Conservation (phyloP, 176 grass and related monocot genomes). For the Phyllostachys edulis region DNA sequence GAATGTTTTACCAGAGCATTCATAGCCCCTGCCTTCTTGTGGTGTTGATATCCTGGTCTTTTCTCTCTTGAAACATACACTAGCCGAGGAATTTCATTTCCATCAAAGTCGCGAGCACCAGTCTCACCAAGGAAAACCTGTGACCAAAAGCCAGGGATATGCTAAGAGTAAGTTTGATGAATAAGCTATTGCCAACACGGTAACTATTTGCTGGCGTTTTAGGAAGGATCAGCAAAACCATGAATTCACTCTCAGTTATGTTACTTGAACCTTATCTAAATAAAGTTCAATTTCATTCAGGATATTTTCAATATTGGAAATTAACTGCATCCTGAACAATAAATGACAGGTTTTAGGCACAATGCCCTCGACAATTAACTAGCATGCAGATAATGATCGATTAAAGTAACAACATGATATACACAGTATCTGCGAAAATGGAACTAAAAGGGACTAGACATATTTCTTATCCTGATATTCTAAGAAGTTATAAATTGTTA, state of each 20-base stretch:
- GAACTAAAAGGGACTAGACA: neutral
- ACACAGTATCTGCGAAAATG: neutral
- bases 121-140: constrained; percentile 98
- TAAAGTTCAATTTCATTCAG: neutral
- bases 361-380: neutral
- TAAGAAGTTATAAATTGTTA: neutral
- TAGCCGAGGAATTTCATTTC: constrained; percentile 95
- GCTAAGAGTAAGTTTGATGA: too few species aligned
- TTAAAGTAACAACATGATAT: neutral
- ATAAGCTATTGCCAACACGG: too few species aligned
- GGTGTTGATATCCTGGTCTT: constrained; percentile 96
- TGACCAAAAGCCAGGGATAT: constrained; percentile 16
- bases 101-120: constrained; percentile 88
- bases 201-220: too few species aligned
- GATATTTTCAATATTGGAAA: too few species aligned
- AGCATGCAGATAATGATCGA: neutral
- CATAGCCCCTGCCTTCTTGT: constrained; percentile 99
- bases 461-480: neutral
- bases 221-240: constrained; percentile 7
- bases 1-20: constrained; percentile 73
- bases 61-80: constrained; percentile 99
- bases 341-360: neutral
- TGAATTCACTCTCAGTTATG: neutral
- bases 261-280: neutral
- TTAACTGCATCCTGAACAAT: neutral